Evolutionary conservation across 352 stramenopile genomes (phyloP).

Genomic region (Poterioochromonas sp.): DNA sequence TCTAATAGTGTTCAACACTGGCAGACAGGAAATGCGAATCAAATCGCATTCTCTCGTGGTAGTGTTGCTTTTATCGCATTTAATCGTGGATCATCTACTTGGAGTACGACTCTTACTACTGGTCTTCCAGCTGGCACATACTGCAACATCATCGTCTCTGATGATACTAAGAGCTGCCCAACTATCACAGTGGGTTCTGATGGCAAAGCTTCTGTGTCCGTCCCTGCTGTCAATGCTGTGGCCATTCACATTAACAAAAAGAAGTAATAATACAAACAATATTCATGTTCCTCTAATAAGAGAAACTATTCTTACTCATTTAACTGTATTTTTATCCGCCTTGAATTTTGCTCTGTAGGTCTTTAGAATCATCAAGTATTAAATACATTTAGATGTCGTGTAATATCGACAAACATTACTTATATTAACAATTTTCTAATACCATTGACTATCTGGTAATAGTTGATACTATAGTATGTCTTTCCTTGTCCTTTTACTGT

Average conservation of each 20-base stretch:
- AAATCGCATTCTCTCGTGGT: constrained; percentile 36
- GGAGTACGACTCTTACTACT: constrained; percentile 33
- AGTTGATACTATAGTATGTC: too few relatives aligned
- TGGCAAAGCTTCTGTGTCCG: constrained; percentile 27
- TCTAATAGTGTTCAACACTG: constrained; percentile 13
- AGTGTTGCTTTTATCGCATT: constrained; percentile 37
- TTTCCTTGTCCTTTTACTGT: too few relatives aligned
- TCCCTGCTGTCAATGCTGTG: constrained; percentile 32
- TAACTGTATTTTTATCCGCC: too few relatives aligned
- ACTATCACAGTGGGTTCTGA: constrained; percentile 19
- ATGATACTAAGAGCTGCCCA: background rate
- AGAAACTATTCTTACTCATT: too few relatives aligned
- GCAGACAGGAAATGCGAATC: constrained; percentile 30
- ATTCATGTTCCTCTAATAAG: too few relatives aligned
- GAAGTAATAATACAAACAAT: background rate
- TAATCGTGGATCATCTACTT: constrained; percentile 26
- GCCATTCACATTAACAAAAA: constrained; percentile 32
- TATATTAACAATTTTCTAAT: too few relatives aligned
- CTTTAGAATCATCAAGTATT: too few relatives aligned
- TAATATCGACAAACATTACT: too few relatives aligned
- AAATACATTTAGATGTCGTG: too few relatives aligned
- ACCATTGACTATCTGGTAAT: too few relatives aligned
- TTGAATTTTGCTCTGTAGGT: too few relatives aligned
- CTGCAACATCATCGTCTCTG: constrained; percentile 35
- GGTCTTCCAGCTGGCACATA: constrained; percentile 35